Conservation (phyloP, 352 stramenopile genomes). For the Phytophthora pinifolia region DNA sequence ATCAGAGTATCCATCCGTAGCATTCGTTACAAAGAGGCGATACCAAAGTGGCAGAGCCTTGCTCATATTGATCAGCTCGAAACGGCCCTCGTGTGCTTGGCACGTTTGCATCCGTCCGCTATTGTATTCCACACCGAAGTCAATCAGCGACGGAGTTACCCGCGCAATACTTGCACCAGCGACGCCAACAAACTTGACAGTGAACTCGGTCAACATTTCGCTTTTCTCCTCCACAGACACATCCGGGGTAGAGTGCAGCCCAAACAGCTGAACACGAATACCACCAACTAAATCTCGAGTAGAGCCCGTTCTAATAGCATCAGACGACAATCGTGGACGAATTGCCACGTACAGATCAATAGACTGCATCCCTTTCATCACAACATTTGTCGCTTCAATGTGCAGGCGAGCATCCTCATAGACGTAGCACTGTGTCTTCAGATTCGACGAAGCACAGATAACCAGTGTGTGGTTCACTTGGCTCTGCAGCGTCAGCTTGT, state of each 20-base stretch:
- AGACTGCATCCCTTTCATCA: slow-evolving; percentile 60
- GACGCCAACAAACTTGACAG: slow-evolving; percentile 86
- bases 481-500: slow-evolving; percentile 81
- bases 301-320: slow-evolving; percentile 80
- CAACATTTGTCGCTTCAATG: slow-evolving; percentile 72
- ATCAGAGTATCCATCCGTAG: slow-evolving; percentile 74
- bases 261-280: slow-evolving; percentile 87
- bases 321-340: slow-evolving; percentile 70
- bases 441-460: slow-evolving; percentile 80
- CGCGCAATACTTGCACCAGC: slow-evolving; percentile 77
- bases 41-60: slow-evolving; percentile 78
- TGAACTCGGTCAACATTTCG: slow-evolving; percentile 85
- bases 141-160: slow-evolving; percentile 61
- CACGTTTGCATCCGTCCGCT: slow-evolving; percentile 39
- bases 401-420: slow-evolving; percentile 76
- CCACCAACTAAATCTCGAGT: slow-evolving; percentile 81
- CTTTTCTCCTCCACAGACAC: slow-evolving; percentile 47
- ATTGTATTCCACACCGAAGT: slow-evolving; percentile 83
- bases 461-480: slow-evolving; percentile 77
- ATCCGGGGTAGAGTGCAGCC: slow-evolving; percentile 20
- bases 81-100: slow-evolving; percentile 61
- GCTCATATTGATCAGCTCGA: slow-evolving; percentile 83
- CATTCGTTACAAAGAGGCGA: slow-evolving; percentile 65
- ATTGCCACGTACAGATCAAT: slow-evolving; percentile 82
- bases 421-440: slow-evolving; percentile 90